Percentiles rank a stretch among this genome's conserved stretches.
These are phyloP conservation scores for Daldinia bambusicola DNA, from an alignment of 495 filamentous ascomycete genomes.

Conservation along the genomic window DNA sequence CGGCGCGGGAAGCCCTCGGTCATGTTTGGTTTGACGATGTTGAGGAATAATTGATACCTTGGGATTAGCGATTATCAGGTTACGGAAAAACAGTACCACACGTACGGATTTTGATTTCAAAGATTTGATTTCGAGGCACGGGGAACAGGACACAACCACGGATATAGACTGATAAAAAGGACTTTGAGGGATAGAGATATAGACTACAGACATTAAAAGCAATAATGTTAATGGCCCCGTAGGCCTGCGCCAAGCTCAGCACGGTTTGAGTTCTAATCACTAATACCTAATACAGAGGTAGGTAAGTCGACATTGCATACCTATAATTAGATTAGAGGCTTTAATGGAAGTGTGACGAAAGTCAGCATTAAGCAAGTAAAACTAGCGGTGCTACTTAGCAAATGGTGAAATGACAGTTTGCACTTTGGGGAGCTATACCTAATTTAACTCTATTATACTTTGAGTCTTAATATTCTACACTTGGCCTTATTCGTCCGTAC, in stretches of 20 bases:
- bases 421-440: not conserved
- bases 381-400: not conserved
- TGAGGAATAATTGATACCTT: constrained; percentile 31
- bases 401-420: not conserved
- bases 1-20: constrained; percentile 47
- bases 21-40: constrained; percentile 50
- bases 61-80: constrained; percentile 10
- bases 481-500: too few relatives aligned
- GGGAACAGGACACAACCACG: constrained; percentile 6
- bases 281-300: not conserved
- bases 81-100: constrained; percentile 5
- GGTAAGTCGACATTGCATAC: not conserved
- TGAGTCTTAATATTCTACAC: too few relatives aligned
- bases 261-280: not conserved
- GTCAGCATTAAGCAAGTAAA: not conserved
- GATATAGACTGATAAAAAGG: constrained; percentile 37
- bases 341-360: not conserved
- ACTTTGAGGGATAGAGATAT: constrained; percentile 32
- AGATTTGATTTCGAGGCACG: constrained; percentile 12
- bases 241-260: not conserved
- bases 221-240: constrained; percentile 34
- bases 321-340: not conserved
- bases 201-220: constrained; percentile 31
- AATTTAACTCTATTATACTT: too few relatives aligned
- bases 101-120: constrained; percentile 15